Evolutionary conservation across 129 eudicot species (phyloP), one percentile per base, ranked within the genome.

Genomic region (Centaurea solstitialis): DNA sequence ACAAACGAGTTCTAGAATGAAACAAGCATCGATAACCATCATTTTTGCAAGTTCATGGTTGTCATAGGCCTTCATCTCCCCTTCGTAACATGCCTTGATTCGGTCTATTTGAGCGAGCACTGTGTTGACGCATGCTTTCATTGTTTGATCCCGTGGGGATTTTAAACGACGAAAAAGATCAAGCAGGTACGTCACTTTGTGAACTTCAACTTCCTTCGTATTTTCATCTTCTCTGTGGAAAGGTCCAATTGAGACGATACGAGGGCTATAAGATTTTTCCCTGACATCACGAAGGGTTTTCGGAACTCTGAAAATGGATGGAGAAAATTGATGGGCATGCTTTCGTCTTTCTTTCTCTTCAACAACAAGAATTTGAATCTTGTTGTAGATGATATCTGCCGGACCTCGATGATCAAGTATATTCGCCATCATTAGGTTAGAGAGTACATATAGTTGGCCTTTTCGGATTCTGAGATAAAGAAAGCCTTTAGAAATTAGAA

Each of bases 1-100:
- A 5, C 15, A 67, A 24, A 67, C 1, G 17, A 66, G 26, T 67
- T 77, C 66, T 8, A 79, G 68, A 15, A 79, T 79, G 76, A 79
- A 79, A 17, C 76, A 68, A 24, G 40, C 69, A 79, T 79, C 76
- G 9, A 69, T 30, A 9, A 79, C 59, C 82, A 79, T 79, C 82
- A 47, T 79, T 50, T 45, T 23, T 6, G 74, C 81, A 67, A 77
- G 7, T 62, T 18, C 64, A 40, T 15, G 4, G 38, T 77, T 67
- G 43, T 23, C n/a, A 21, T 65, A 40, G 23, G 41, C 0, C 30
- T 53, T n/a, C 17, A 12, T 61, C 1, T 28, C 5, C 9, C 47
- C 18, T 28, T 3, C 45, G 10, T 75, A 75, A 18, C 57, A 62
- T n/a, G 20, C 66, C 75, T 28, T 66, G 67, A 69, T 69, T 65